Conservation (phyloP, 1,139 yeast species). For the Suhomyces bolitotheri region DNA sequence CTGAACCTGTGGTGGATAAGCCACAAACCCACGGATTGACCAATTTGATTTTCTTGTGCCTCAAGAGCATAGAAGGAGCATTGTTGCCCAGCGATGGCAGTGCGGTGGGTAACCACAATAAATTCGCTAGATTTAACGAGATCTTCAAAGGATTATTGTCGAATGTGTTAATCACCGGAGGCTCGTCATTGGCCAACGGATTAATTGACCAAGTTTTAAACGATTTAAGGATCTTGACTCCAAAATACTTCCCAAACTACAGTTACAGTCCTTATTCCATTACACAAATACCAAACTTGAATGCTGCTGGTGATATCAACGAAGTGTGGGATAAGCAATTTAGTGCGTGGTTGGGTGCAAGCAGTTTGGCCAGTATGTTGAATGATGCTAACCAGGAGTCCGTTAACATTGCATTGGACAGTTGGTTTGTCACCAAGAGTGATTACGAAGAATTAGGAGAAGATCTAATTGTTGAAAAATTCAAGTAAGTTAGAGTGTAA, state of each 20-base stretch:
- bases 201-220: constrained; percentile 60
- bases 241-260: constrained; percentile 52
- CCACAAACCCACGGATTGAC: constrained; percentile 49
- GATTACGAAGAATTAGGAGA: constrained; percentile 65
- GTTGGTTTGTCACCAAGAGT: constrained; percentile 55
- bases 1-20: constrained; percentile 41
- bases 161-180: constrained; percentile 71
- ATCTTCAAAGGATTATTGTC: constrained; percentile 46
- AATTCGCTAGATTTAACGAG: constrained; percentile 42
- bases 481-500: constrained; percentile 33
- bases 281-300: constrained; percentile 19
- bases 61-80: constrained; percentile 40
- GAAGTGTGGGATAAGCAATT: constrained; percentile 55
- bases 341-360: constrained; percentile 69
- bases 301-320: constrained; percentile 27
- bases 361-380: constrained; percentile 57
- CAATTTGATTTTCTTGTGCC: constrained; percentile 42
- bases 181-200: constrained; percentile 59
- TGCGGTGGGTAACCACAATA: constrained; percentile 24
- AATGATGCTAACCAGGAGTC: constrained; percentile 43
- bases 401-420: constrained; percentile 47
- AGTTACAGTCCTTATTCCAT: constrained; percentile 38
- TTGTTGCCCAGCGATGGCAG: constrained; percentile 28
- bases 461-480: constrained; percentile 55
- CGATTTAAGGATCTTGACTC: constrained; percentile 52